Base-by-base conservation (phyloP, 805 yeast genomes). In the Candida pini region DNA sequence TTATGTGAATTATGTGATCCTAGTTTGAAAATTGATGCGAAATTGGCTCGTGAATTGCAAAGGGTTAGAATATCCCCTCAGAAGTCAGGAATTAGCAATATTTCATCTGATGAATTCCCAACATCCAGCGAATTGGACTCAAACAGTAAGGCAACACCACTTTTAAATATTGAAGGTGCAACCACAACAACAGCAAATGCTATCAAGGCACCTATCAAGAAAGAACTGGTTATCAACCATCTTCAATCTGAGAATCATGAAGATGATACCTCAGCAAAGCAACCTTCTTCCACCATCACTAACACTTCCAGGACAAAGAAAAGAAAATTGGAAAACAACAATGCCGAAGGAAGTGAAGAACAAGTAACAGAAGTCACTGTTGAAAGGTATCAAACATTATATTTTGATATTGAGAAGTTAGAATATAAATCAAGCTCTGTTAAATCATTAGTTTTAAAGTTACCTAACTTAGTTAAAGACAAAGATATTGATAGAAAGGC, bases 1-100 rank as follows among this genome's bases (percentile, higher is more conserved):
- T 64, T 75, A 19, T 89, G 97, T 53, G 84, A 83, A 51, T 68
- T 68, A 30, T 89, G 97, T 61, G 81, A 80, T 37, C 54, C 62
- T 30, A 37, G 43, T 17, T 63, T 66, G 36, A 57, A 60, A 31
- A 64, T 76, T 26, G 66, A 72, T 43, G 57, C 71, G 0, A 57
- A 53, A 15, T 45, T 41, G 23, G 65, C 65, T 3, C 53, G 52
- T 31, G 47, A 46, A 31, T 33, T 53, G 2, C 67, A 61, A 39
- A 51, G 73, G 34, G 56, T 56, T n/a, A 43, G 45, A 31, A 30
- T 56, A 23, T 52, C 58, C 36, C 66, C 66, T 9, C 56, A 51
- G 23, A 47, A 49, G 18, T 44, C 54, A 5, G 42, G 46, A 18
- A 45, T 44, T 35, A 36, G 36, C 14, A 32, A 31, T 15, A 23